phyloP scores from a whole-genome alignment of 1,284 basidiomycete genomes.

The Malassezia vespertilionis region DNA sequence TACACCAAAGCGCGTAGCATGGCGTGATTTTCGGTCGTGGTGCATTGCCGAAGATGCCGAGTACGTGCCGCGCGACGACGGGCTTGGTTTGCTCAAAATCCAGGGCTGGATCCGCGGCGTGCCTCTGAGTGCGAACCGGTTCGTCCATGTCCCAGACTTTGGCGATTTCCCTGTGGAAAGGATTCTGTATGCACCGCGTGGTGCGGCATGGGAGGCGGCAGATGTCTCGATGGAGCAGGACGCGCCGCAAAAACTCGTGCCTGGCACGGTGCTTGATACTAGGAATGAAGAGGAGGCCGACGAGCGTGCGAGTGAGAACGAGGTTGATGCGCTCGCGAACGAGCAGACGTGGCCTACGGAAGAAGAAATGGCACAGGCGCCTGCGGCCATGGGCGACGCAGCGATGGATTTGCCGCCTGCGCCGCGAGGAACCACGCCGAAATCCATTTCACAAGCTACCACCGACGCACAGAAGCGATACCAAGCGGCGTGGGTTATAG shows the following conservation, averaged over 20 bases:
- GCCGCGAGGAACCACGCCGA: constrained; percentile 47
- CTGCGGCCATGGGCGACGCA: neutral
- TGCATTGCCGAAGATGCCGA: constrained; percentile 60
- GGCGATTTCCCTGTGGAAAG: constrained; percentile 79
- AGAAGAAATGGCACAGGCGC: constrained; percentile 64
- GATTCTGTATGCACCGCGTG: constrained; percentile 50
- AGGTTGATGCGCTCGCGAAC: constrained; percentile 75
- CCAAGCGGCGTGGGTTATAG: constrained; percentile 43
- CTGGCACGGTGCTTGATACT: constrained; percentile 56
- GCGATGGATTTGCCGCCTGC: constrained; percentile 41
- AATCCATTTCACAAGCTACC: constrained; percentile 29
- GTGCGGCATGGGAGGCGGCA: neutral
- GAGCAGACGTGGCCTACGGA: constrained; percentile 99
- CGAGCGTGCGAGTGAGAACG: constrained; percentile 75
- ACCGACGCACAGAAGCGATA: constrained; percentile 47
- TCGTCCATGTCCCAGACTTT: constrained; percentile 76
- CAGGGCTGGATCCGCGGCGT: constrained; percentile 75
- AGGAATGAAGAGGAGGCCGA: constrained; percentile 60
- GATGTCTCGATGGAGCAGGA: constrained; percentile 15
- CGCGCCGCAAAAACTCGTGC: constrained; percentile 31
- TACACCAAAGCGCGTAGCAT: constrained; percentile 56
- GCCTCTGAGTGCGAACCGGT: constrained; percentile 66
- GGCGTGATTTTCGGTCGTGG: constrained; percentile 71
- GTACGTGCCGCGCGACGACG: constrained; percentile 23
- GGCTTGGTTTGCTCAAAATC: constrained; percentile 56